Conservation (phyloP, 371 early-diverging fungal species). For the Rhizopus microsporus region DNA sequence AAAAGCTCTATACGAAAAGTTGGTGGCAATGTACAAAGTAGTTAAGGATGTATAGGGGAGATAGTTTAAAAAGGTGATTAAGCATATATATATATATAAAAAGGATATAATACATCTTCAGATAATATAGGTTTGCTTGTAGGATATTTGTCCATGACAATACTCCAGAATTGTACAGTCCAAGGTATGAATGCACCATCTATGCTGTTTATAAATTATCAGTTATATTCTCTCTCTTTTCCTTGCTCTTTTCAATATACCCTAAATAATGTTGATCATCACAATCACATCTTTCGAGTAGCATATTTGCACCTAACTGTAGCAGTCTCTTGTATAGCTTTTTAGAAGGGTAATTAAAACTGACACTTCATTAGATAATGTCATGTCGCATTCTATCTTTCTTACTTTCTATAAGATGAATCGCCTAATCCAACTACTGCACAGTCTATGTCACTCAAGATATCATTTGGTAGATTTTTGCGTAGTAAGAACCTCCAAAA, state of each 20-base stretch:
- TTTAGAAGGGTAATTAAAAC: conserved; percentile 95
- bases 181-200: conserved; percentile 90
- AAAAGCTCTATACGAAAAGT: conserved; percentile 42
- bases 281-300: conserved; percentile 83
- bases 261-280: conserved; percentile 98
- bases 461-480: conserved; percentile 70
- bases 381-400: background rate
- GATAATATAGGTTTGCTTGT: conserved; percentile 51
- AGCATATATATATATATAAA: conserved; percentile 9
- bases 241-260: conserved; percentile 29
- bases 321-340: conserved; percentile 85
- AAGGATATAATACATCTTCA: conserved; percentile 50
- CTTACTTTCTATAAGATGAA: conserved; percentile 85
- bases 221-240: background rate
- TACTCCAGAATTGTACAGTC: conserved; percentile 73
- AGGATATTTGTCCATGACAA: conserved; percentile 56
- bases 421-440: conserved; percentile 96
- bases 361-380: conserved; percentile 18
- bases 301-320: conserved; percentile 84
- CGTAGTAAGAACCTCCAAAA: conserved; percentile 91
- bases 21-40: conserved; percentile 31
- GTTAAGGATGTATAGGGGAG: background rate
- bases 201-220: conserved; percentile 39
- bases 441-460: conserved; percentile 66
- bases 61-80: background rate